phyloP scores from a whole-genome alignment of 352 stramenopile species.

The Phytophthora pseudosyringae region DNA sequence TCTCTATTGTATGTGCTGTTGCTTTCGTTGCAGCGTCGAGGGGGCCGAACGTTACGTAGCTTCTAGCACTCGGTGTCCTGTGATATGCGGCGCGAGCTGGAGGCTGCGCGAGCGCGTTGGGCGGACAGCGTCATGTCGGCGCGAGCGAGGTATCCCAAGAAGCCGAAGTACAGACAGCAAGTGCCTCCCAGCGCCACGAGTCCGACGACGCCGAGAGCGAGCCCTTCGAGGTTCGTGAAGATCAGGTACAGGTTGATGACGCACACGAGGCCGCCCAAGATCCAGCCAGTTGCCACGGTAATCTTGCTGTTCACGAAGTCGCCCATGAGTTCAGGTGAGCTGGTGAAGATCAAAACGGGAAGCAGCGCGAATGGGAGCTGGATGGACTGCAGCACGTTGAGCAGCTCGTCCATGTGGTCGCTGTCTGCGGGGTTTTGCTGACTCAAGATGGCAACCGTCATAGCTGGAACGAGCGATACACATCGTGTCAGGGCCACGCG shows the following conservation, averaged over 20 bases:
- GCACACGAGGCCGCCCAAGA: slow-evolving; percentile 63
- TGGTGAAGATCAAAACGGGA: slow-evolving; percentile 85
- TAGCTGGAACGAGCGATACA: slow-evolving; percentile 90
- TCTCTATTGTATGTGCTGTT: slow-evolving; percentile 12
- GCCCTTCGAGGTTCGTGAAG: slow-evolving; percentile 60
- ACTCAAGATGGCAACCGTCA: slow-evolving; percentile 87
- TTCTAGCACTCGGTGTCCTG: slow-evolving; percentile 17
- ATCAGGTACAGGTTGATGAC: slow-evolving; percentile 82
- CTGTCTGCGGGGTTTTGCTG: slow-evolving; percentile 75
- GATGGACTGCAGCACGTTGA: slow-evolving; percentile 94
- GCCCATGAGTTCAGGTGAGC: slow-evolving; percentile 79
- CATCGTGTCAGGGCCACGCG: slow-evolving; percentile 84
- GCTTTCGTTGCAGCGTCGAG: background rate
- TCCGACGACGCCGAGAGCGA: slow-evolving; percentile 43
- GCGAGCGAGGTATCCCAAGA: slow-evolving; percentile 55
- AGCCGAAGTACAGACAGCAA: slow-evolving; percentile 67
- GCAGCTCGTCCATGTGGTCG: slow-evolving; percentile 88
- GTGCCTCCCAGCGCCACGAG: slow-evolving; percentile 35
- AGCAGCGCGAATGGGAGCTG: slow-evolving; percentile 90
- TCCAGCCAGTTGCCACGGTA: slow-evolving; percentile 56
- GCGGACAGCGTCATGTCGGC: background rate
- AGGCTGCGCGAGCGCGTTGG: slow-evolving; percentile 1
- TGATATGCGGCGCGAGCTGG: slow-evolving; percentile 25
- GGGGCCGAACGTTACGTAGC: too few species aligned
- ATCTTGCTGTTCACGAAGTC: slow-evolving; percentile 58